These are phyloP conservation scores for Mucor velutinosus DNA, from an alignment of 371 early-diverging fungal species.

Conservation along the genomic window DNA sequence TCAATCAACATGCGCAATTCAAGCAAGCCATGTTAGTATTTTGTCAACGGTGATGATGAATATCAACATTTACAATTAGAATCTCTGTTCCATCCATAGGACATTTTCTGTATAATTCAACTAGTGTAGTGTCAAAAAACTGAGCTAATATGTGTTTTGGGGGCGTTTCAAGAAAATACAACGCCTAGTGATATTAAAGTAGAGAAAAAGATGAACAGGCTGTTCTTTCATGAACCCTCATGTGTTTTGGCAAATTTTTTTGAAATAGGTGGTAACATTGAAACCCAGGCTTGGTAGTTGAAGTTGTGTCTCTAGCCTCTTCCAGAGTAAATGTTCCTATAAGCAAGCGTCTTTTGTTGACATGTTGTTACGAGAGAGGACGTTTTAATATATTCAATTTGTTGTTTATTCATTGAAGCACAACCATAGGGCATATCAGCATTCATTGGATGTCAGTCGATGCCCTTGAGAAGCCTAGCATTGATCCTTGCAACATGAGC, in stretches of 20 bases:
- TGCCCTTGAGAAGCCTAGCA: too few species aligned
- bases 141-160: background rate
- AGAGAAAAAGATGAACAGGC: background rate
- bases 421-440: background rate
- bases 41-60: background rate
- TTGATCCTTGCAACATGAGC: too few species aligned
- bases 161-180: background rate
- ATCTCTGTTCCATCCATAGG: constrained; percentile 32
- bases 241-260: constrained; percentile 2
- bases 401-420: background rate
- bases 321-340: background rate
- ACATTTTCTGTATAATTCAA: constrained; percentile 17
- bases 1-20: background rate
- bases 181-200: background rate
- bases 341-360: too few species aligned
- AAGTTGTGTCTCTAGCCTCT: background rate
- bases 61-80: constrained; percentile 12
- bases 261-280: constrained; percentile 1
- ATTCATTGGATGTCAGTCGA: background rate
- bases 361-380: too few species aligned
- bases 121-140: background rate
- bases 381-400: background rate
- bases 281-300: background rate
- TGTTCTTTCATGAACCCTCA: background rate
- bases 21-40: background rate